Conservation (phyloP, 352 stramenopile genomes). For the Globisporangium recalcitrans region DNA sequence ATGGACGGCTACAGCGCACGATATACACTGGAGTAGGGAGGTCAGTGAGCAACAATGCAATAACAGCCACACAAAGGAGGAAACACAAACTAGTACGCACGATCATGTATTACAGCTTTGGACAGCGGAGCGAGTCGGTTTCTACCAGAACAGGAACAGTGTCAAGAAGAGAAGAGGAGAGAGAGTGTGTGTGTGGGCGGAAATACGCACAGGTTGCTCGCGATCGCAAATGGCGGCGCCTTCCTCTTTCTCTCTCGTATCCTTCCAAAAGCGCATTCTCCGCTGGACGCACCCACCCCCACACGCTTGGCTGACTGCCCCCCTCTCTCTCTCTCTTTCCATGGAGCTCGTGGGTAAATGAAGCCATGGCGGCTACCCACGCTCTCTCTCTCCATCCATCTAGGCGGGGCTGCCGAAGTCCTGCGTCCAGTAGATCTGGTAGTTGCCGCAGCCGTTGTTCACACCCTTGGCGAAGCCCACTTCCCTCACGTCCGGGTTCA, state of each 20-base stretch:
- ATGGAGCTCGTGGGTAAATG: background rate
- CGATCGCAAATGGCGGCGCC: background rate
- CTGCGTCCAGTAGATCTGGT: constrained; percentile 17
- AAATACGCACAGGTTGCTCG: background rate
- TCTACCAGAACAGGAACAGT: background rate
- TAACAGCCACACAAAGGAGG: background rate
- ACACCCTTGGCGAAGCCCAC: constrained; percentile 13
- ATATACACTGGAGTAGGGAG: no score
- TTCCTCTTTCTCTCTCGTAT: background rate
- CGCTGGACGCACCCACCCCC: background rate
- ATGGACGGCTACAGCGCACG: no score
- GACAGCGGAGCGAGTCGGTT: background rate
- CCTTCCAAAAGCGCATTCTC: background rate
- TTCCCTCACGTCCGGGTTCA: constrained; percentile 17
- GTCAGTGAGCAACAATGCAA: background rate
- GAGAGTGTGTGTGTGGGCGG: no score
- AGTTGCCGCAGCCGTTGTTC: constrained; percentile 12
- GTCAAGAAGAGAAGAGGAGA: background rate
- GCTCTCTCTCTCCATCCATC: background rate
- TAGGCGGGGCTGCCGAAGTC: constrained; percentile 13
- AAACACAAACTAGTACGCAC: background rate
- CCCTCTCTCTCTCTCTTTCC: background rate
- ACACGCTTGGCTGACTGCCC: background rate
- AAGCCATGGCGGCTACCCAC: background rate
- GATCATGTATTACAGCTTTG: background rate